Base-by-base conservation (phyloP, 768 basidiomycete genomes). In the Hortiboletus flavorubellus region DNA sequence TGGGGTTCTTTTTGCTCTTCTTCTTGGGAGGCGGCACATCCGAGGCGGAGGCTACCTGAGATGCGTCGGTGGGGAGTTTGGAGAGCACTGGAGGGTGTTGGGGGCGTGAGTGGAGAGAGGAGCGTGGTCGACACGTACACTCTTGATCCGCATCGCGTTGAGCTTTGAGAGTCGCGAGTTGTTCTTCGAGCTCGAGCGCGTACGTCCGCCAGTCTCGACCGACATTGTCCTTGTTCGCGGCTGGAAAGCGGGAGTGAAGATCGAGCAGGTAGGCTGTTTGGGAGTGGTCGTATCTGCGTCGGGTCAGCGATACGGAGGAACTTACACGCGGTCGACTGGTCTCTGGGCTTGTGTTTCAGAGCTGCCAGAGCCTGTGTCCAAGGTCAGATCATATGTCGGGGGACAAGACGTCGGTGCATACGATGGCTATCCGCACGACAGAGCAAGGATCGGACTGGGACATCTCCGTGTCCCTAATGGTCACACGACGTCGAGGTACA, bases 161-260 rank as follows among this genome's bases (percentile, higher is more conserved):
- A 15, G 59, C 42, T 42, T 68, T 59, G 39, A 70, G 58, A 1
- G 31, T 33, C 30, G 58, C 34, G 15, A 70, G 60, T 14, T 62
- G 59, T 46, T 53, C 54, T 52, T 70, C 70, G n/a, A 70, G 68
- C n/a, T 56, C 56, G 38, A 70, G 62, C n/a, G 68, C 66, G 37
- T 68, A 68, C 5, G 54, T 49, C 45, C 62, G 61, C 70, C 70
- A 70, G 9, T 55, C 52, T 40, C 35, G 59, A 31, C 8, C 5
- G 3, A 18, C 29, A 3, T 35, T 29, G 15, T 47, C 35, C 38
- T 51, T 21, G 51, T 49, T 49, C 8, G 51, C n/a, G 34, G 53
- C n/a, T 1, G 68, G 64, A 39, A 70, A 70, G 7, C n/a, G 53
- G 8, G 70, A 53, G 31, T 58, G 64, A 8, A 71, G 62, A 30